Base-by-base conservation (phyloP, 2,329 filamentous ascomycete species). In the Fusarium pseudocircinatum region DNA sequence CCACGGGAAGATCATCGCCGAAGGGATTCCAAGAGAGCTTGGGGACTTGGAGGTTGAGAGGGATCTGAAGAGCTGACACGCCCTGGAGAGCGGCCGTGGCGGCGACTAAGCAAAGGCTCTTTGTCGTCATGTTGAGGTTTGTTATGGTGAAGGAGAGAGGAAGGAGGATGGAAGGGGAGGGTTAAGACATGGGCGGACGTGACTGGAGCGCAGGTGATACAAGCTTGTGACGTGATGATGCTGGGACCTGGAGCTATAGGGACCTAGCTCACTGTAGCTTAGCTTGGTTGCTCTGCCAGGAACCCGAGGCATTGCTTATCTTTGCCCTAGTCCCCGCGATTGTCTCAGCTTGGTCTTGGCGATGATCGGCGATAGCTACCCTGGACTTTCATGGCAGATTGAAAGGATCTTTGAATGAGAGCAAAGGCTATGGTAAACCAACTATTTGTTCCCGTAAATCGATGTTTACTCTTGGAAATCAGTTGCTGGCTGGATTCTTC, bases 1-100 rank as follows among this genome's bases (percentile, higher is more conserved):
- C 82, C 60, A 89, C 66, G 4, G 84, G 84, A 74, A 79, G 79
- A 47, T 78, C 72, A 54, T 68, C 67, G 28, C 63, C 49, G 47
- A 66, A 78, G 20, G 49, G 58, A 54, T 46, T 67, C 72, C 72
- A 74, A 58, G 71, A 37, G 63, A 74, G 63, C 71, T 73, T 69
- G 22, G 65, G 67, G 10, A 65, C 60, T 20, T 69, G 72, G n/a
- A 74, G 30, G 39, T 72, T 66, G 5, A 67, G 76, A 58, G 63
- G 78, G 32, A 79, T 72, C 63, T 79, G 78, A 20, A 78, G 59
- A 26, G 69, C 78, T 34, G 77, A 76, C 15, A 74, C 78, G 61
- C 77, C 72, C 39, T 74, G 75, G 36, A 79, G 65, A 49, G 78
- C 78, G 18, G 78, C 79, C 57, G 79, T 69, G 16, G 73, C 76